Evolutionary conservation across 257 asterid species (phyloP), one percentile per base, ranked within the genome.

Genomic region (Jasminum sambac): DNA sequence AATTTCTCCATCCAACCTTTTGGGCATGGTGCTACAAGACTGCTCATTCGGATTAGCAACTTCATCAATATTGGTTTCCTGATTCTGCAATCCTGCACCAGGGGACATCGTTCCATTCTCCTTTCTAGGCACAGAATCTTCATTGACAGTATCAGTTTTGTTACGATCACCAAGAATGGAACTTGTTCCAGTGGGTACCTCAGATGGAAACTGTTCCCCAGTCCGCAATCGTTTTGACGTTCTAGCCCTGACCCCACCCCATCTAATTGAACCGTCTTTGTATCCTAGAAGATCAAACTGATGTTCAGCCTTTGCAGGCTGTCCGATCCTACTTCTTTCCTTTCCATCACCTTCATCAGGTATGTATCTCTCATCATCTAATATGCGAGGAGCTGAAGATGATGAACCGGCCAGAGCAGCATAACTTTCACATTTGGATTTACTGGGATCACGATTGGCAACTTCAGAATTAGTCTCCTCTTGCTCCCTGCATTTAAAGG

Each of bases 221-320:
- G 78, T 69, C 82, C 82, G 91, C 64, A 82, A 69, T 79, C 89
- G 92, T 80, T 95, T 95, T 62, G 95, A 80, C 55, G 95, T 81
- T 65, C 99, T 97, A 71, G 87, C 55, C 78, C 78, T 91, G 81
- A 87, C 90, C 69, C 98, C 98, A 76, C 96, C 98, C 98, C 98
- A 94, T 69, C 87, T 82, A 71, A 86, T 79, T 67, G 87, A 74
- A 58, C 93, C 84, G 72, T 83, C 84, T 77, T 89, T 86, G 78
- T 79, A 79, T 67, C 90, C 92, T 76, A 86, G 95, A 80, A 91
- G 89, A 72, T 84, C 96, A 46, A 82, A 77, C 72, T 70, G 83
- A 57, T 68, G 69, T 67, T 79, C 80, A 65, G 61, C 69, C 69
- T 69, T 79, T 69, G 75, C 48, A 43, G 82, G 77, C 43, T 52